Evolutionary conservation across 208 protist genomes (phyloP), one percentile per base, ranked within the genome.

Genomic region (Trypanosoma rangeli): DNA sequence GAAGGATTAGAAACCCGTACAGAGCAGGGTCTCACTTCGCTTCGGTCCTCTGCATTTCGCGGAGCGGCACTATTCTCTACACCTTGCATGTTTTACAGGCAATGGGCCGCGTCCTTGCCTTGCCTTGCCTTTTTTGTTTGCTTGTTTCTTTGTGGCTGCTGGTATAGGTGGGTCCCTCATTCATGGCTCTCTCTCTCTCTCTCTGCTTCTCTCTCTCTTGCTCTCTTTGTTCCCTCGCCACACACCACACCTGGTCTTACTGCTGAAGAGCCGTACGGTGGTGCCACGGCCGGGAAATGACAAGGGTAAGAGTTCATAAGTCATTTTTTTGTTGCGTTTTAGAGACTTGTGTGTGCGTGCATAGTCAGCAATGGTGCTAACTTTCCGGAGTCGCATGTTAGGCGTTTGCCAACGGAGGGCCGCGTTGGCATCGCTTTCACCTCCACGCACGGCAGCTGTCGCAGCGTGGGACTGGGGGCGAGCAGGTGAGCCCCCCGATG

Each of bases 311-410:
- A 18, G n/a, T 53, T 26, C 49, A 5, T 7, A 53, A 53, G 49
- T 5, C 46, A 68, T 68, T 26, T 68, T 68, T 56, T 26, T 68
- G 56, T 46, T 68, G 7, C 7, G 15, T 58, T 42, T 48, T 22
- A 26, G n/a, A 50, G 1, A 70, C 28, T 18, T 33, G 28, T 42
- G 42, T 24, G 22, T 42, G 24, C 18, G 26, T 56, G 29, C 28
- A 31, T 39, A 26, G 31, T n/a, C 53, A 56, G 16, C 54, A 55
- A 35, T 63, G 18, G 63, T 31, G 35, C 24, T 42, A 33, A 46
- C 56, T 1, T 52, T 50, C 1, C 18, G 37, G 29, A 50, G 33
- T 35, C 52, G n/a, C 10, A 49, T 35, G 50, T 48, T 46, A 35
- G 18, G 35, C 53, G n/a, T 58, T 16, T 31, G 49, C 8, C 29